Conservation (phyloP, 2,329 filamentous ascomycete species). For the Trichoderma arundinaceum region DNA sequence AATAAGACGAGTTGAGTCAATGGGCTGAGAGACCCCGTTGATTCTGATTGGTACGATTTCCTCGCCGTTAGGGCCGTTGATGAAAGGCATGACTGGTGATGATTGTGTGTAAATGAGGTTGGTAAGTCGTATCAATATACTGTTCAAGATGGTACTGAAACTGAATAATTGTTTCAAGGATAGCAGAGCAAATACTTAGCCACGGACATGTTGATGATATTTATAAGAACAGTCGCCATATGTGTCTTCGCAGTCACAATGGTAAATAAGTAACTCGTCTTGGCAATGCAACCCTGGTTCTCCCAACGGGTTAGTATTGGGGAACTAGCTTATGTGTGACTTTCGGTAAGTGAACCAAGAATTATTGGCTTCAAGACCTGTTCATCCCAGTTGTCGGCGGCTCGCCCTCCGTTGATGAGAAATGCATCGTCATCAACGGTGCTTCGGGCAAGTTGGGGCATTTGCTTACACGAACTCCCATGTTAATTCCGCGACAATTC, state of each 20-base stretch:
- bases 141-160: background rate
- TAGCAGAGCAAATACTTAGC: background rate
- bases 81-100: conserved; percentile 12
- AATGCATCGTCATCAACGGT: too few relatives aligned
- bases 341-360: too few relatives aligned
- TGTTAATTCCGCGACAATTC: too few relatives aligned
- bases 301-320: background rate
- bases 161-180: background rate
- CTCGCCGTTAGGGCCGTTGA: conserved; percentile 27
- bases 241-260: background rate
- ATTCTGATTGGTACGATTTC: conserved; percentile 25
- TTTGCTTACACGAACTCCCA: too few relatives aligned
- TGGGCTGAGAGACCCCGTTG: conserved; percentile 10
- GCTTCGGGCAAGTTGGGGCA: too few relatives aligned
- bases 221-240: background rate
- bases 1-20: conserved; percentile 17
- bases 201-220: background rate
- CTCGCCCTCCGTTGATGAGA: too few relatives aligned
- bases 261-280: background rate
- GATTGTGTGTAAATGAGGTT: background rate
- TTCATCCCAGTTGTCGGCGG: too few relatives aligned
- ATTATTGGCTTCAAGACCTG: too few relatives aligned
- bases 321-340: too few relatives aligned
- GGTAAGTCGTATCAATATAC: background rate
- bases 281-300: background rate